These are phyloP conservation scores for Penicillium sp. DNA, from an alignment of 2,329 filamentous ascomycete species.

Conservation along the genomic window DNA sequence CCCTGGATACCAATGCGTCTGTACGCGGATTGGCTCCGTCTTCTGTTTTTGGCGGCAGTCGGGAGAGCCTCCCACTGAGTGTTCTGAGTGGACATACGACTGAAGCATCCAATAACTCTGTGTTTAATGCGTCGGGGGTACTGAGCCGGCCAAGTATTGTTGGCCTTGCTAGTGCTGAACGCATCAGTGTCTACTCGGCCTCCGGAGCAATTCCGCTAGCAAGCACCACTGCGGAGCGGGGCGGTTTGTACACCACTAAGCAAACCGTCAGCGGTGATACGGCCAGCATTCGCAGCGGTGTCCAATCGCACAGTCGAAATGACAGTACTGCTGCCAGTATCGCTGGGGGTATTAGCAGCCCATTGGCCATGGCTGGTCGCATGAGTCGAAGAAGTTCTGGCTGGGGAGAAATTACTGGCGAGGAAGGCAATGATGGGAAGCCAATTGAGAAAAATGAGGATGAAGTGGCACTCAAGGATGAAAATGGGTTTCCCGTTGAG, in stretches of 20 bases:
- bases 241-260: conserved; percentile 72
- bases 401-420: conserved; percentile 45
- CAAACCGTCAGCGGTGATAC: conserved; percentile 59
- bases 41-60: conserved; percentile 62
- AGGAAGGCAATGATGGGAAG: conserved; percentile 36
- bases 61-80: conserved; percentile 62
- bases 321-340: conserved; percentile 81
- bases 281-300: conserved; percentile 73
- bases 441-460: conserved; percentile 14
- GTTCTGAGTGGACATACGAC: conserved; percentile 57
- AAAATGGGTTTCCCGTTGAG: conserved; percentile 12
- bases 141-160: conserved; percentile 52
- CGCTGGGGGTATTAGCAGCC: conserved; percentile 56
- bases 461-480: conserved; percentile 38
- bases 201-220: conserved; percentile 60
- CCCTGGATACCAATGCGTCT: conserved; percentile 64
- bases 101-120: conserved; percentile 43
- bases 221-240: conserved; percentile 68
- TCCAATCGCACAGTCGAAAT: conserved; percentile 71
- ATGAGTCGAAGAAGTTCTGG: conserved; percentile 46
- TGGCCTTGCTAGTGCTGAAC: conserved; percentile 57
- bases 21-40: conserved; percentile 63
- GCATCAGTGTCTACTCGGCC: conserved; percentile 70
- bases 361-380: conserved; percentile 51
- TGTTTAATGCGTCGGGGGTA: conserved; percentile 40